phyloP scores from a whole-genome alignment of 2,329 filamentous ascomycete species.

The Fusarium robinianum region DNA sequence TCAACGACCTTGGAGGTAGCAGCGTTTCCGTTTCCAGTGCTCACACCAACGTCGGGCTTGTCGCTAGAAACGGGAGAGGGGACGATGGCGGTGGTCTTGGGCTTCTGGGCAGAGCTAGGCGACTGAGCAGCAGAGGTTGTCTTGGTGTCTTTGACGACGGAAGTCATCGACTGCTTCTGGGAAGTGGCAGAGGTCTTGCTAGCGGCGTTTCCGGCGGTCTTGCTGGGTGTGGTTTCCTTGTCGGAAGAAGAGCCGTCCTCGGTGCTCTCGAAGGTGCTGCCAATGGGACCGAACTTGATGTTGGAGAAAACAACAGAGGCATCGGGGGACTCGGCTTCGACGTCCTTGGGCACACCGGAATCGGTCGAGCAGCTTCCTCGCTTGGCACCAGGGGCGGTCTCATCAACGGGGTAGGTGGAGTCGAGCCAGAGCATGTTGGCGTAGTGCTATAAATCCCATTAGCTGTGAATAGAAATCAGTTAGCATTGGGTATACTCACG shows the following conservation, averaged over 20 bases:
- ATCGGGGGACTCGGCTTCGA: conserved; percentile 51
- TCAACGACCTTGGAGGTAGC: conserved; percentile 3
- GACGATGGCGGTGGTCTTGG: conserved; percentile 4
- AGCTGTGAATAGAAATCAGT: background rate
- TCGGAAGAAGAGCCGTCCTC: conserved; percentile 2
- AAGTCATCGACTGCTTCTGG: conserved; percentile 1
- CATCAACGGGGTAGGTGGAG: conserved; percentile 60
- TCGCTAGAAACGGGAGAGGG: conserved; percentile 3
- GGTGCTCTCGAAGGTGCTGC: conserved; percentile 51
- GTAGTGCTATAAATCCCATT: conserved; percentile 47
- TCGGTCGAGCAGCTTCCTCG: conserved; percentile 59
- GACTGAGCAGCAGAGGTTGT: background rate
- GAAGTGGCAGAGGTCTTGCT: conserved; percentile 6
- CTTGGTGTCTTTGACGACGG: conserved; percentile 11
- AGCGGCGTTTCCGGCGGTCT: conserved; percentile 2
- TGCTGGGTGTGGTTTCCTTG: conserved; percentile 5
- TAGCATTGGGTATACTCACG: conserved; percentile 30
- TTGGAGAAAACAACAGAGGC: conserved; percentile 60
- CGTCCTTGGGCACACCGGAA: conserved; percentile 55
- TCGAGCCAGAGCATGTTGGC: conserved; percentile 76
- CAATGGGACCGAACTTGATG: conserved; percentile 60
- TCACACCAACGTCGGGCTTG: conserved; percentile 3
- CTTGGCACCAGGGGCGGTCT: conserved; percentile 50
- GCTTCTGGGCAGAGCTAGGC: background rate
- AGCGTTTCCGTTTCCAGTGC: background rate